A percentile compares a stretch with the other conserved stretches of the same genome.
phyloP scores from a whole-genome alignment of 768 basidiomycete genomes.

The Boletus rubropictus region DNA sequence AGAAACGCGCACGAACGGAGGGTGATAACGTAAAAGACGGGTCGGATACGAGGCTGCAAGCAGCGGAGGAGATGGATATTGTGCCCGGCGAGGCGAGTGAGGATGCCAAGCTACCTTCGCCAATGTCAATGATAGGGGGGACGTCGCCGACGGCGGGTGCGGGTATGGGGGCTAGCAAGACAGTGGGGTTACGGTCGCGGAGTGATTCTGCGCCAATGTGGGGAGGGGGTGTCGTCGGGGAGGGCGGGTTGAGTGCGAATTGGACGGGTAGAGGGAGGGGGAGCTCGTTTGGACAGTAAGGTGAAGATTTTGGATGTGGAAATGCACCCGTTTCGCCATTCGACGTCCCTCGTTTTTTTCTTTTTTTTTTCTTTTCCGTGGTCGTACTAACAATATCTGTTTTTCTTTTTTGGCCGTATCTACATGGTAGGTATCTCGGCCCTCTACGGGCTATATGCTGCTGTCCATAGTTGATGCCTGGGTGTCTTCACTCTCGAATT shows the following conservation, averaged over 20 bases:
- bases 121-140: constrained; percentile 18
- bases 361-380: not conserved
- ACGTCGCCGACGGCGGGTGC: constrained; percentile 11
- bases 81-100: constrained; percentile 8
- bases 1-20: constrained; percentile 25
- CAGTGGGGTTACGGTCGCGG: constrained; percentile 18
- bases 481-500: too few relatives aligned
- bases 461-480: too few relatives aligned
- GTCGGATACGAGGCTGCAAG: constrained; percentile 7
- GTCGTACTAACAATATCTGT: not conserved
- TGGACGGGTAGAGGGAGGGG: constrained; percentile 27
- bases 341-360: constrained; percentile 18
- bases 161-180: constrained; percentile 13
- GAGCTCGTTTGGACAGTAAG: constrained; percentile 25
- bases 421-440: not conserved
- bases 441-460: too few relatives aligned
- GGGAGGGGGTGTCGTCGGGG: constrained; percentile 15
- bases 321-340: constrained; percentile 16
- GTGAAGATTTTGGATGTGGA: not conserved
- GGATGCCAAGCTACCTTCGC: constrained; percentile 18
- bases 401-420: not conserved
- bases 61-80: constrained; percentile 25
- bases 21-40: constrained; percentile 4
- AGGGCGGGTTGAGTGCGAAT: constrained; percentile 26
- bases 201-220: constrained; percentile 25